Conservation (phyloP, 2,329 filamentous ascomycete species). For the Blastomyces percursus region DNA sequence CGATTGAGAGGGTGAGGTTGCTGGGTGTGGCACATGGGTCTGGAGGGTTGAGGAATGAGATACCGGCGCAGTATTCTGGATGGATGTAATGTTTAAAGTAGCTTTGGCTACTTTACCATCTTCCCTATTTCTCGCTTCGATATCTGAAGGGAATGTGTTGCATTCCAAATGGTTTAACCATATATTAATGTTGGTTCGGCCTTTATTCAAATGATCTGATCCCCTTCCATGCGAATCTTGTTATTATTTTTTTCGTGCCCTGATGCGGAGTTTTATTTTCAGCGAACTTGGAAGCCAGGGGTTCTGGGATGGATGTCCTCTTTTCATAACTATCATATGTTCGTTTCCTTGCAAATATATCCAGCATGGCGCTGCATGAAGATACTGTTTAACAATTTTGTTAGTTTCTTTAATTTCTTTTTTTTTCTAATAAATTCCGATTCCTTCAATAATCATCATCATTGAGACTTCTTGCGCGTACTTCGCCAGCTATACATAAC, state of each 20-base stretch:
- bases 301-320: neutral
- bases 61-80: slow-evolving; percentile 27
- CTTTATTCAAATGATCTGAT: neutral
- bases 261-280: neutral
- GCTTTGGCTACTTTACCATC: neutral
- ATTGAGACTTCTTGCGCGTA: too few relatives aligned
- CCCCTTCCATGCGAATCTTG: neutral
- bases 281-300: neutral
- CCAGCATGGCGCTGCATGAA: neutral
- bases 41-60: slow-evolving; percentile 35
- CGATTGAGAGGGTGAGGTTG: slow-evolving; percentile 36
- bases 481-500: too few relatives aligned
- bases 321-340: neutral
- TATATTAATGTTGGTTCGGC: neutral
- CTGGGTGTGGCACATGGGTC: slow-evolving; percentile 38
- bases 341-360: neutral
- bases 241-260: neutral
- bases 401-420: neutral
- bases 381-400: neutral
- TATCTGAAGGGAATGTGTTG: too few relatives aligned
- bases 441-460: too few relatives aligned
- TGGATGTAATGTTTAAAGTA: slow-evolving; percentile 23
- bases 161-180: neutral
- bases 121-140: too few relatives aligned
- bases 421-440: neutral